A percentile compares a stretch with the other conserved stretches of the same genome.
Evolutionary conservation across 2,329 filamentous ascomycete genomes (phyloP).

Genomic region (Fusarium sublunatum): DNA sequence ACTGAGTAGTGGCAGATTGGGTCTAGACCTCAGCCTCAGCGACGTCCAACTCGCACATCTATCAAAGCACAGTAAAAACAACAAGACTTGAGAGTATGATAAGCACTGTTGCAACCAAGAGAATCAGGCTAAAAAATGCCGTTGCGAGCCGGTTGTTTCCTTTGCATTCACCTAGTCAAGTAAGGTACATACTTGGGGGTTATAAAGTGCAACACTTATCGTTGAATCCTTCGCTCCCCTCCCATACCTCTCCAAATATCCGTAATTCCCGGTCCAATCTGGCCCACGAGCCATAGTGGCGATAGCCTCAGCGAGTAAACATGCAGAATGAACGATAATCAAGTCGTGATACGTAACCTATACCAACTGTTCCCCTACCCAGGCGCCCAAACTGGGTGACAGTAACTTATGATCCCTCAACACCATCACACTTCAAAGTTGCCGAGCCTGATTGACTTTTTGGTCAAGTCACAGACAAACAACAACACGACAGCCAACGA

Average conservation of each 20-base stretch:
- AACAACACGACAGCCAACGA: constrained; percentile 12
- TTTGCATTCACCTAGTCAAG: neutral
- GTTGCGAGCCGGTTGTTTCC: neutral
- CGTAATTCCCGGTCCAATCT: neutral
- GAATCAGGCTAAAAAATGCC: neutral
- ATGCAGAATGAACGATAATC: no score
- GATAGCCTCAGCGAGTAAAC: neutral
- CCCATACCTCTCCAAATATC: neutral
- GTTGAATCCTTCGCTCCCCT: neutral
- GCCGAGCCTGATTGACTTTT: neutral
- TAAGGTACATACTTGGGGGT: no score
- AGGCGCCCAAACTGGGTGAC: no score
- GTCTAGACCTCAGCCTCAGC: neutral
- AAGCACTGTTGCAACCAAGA: constrained; percentile 21
- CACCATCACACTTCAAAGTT: neutral
- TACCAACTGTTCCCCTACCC: no score
- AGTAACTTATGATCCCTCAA: no score
- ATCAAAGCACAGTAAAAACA: neutral
- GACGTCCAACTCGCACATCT: neutral
- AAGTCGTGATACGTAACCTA: no score
- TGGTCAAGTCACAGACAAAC: neutral
- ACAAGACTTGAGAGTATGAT: neutral
- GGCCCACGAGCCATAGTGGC: constrained; percentile 2
- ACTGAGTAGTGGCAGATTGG: constrained; percentile 10
- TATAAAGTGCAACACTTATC: constrained; percentile 7